These are phyloP conservation scores for Macadamia integrifolia DNA, from an alignment of 164 flowering plant species.

Conservation along the genomic window DNA sequence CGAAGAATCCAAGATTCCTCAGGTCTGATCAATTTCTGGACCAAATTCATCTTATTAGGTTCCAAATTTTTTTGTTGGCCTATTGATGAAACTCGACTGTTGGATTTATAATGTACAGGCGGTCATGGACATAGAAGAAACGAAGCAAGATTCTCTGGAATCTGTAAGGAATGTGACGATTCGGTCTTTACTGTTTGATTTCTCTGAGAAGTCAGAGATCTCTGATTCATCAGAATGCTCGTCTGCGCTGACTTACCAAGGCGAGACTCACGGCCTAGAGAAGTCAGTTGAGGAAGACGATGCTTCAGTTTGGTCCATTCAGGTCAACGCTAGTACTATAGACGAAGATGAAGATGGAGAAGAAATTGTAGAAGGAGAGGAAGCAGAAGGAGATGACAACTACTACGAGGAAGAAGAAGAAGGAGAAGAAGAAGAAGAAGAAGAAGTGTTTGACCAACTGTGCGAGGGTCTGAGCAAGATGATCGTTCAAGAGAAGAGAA, in stretches of 20 bases:
- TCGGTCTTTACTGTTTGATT: slow-evolving; percentile 56
- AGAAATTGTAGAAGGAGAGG: slow-evolving; percentile 2
- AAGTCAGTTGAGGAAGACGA: slow-evolving; percentile 44
- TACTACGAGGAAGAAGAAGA: not conserved
- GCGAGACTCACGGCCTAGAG: slow-evolving; percentile 11
- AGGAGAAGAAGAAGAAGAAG: not conserved
- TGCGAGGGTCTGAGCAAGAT: slow-evolving; percentile 14
- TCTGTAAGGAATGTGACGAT: slow-evolving; percentile 34
- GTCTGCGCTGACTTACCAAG: slow-evolving; percentile 36
- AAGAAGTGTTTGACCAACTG: slow-evolving; percentile 1
- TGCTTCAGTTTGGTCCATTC: slow-evolving; percentile 65
- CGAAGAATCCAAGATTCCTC: slow-evolving; percentile 27
- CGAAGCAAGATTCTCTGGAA: slow-evolving; percentile 23
- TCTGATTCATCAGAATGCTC: slow-evolving; percentile 34
- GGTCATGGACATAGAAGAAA: slow-evolving; percentile 17
- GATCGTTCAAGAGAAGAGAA: slow-evolving; percentile 9
- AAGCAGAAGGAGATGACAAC: not conserved
- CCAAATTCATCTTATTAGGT: not conserved
- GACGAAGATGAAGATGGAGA: slow-evolving; percentile 33
- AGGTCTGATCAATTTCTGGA: slow-evolving; percentile 23
- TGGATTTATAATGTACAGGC: slow-evolving; percentile 1
- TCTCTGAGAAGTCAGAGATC: slow-evolving; percentile 62
- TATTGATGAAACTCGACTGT: not conserved
- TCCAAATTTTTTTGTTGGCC: slow-evolving; percentile 2
- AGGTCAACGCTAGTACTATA: slow-evolving; percentile 59